Evolutionary conservation across 2,329 filamentous ascomycete genomes (phyloP).

Genomic region (Penicillium paneum): DNA sequence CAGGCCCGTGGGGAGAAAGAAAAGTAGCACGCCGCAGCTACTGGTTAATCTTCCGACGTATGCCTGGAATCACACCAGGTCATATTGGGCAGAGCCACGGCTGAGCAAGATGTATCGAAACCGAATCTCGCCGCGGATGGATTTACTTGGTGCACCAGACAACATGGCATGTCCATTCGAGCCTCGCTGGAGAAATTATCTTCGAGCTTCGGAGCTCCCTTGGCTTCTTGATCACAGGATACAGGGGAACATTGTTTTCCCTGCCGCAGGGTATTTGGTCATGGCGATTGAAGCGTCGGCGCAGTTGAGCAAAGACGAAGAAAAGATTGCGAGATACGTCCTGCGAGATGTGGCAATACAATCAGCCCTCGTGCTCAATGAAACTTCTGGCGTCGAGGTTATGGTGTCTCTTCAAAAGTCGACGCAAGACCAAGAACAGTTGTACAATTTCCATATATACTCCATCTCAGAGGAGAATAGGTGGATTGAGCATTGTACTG

Average conservation of each 20-base stretch:
- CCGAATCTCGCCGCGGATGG: slow-evolving; percentile 16
- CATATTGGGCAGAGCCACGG: slow-evolving; percentile 28
- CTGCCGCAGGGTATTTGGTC: slow-evolving; percentile 29
- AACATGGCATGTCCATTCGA: slow-evolving; percentile 13
- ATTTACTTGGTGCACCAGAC: slow-evolving; percentile 26
- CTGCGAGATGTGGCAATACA: slow-evolving; percentile 24
- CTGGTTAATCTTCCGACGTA: slow-evolving; percentile 30
- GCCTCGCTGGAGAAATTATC: slow-evolving; percentile 30
- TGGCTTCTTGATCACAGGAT: slow-evolving; percentile 33
- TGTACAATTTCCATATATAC: slow-evolving; percentile 21
- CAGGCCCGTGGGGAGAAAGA: not conserved
- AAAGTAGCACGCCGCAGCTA: not conserved
- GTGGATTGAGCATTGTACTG: slow-evolving; percentile 29
- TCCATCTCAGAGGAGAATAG: slow-evolving; percentile 20
- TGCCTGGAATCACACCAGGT: slow-evolving; percentile 23
- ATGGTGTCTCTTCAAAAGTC: slow-evolving; percentile 13
- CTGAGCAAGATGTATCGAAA: slow-evolving; percentile 23
- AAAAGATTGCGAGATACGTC: slow-evolving; percentile 1
- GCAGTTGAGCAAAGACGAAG: slow-evolving; percentile 3
- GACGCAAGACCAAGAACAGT: not conserved
- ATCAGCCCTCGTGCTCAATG: slow-evolving; percentile 23
- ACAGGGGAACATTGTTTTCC: slow-evolving; percentile 23
- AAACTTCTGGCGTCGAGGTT: slow-evolving; percentile 16
- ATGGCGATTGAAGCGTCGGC: slow-evolving; percentile 31
- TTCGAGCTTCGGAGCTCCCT: slow-evolving; percentile 25